These are phyloP conservation scores for Emergomyces pasteurianus DNA, from an alignment of 2,329 filamentous ascomycete genomes.

Conservation along the genomic window DNA sequence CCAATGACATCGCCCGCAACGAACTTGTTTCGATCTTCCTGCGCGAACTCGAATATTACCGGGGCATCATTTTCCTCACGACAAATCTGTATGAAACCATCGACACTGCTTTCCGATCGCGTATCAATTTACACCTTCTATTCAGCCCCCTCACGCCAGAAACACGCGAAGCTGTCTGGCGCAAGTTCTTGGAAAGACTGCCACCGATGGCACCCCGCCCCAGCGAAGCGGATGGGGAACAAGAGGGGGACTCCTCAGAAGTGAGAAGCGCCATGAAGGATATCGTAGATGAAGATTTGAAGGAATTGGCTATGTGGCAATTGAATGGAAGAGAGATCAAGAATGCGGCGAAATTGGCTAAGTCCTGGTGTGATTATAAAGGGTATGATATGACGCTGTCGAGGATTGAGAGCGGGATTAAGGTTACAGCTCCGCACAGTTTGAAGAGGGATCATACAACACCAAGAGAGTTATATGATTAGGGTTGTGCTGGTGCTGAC, in stretches of 20 bases:
- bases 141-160: conserved; percentile 31
- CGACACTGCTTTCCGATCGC: conserved; percentile 29
- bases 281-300: conserved; percentile 21
- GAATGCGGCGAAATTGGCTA: conserved; percentile 37
- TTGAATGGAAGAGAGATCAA: conserved; percentile 40
- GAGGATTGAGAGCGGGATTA: conserved; percentile 36
- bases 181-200: conserved; percentile 27
- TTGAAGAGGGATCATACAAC: conserved; percentile 5
- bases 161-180: conserved; percentile 34
- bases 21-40: conserved; percentile 14
- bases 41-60: conserved; percentile 16
- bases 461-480: conserved; percentile 1
- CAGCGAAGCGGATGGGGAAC: neutral
- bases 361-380: conserved; percentile 36
- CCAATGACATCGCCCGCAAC: conserved; percentile 10
- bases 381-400: conserved; percentile 31
- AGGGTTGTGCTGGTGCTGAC: neutral
- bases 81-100: conserved; percentile 23
- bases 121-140: conserved; percentile 37
- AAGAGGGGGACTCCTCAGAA: neutral
- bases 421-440: conserved; percentile 32
- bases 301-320: conserved; percentile 30
- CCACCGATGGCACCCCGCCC: conserved; percentile 23
- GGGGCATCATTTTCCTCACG: conserved; percentile 21
- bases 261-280: conserved; percentile 1